These are phyloP conservation scores for Tagetes erecta DNA, from an alignment of 129 eudicot species.

Conservation along the genomic window DNA sequence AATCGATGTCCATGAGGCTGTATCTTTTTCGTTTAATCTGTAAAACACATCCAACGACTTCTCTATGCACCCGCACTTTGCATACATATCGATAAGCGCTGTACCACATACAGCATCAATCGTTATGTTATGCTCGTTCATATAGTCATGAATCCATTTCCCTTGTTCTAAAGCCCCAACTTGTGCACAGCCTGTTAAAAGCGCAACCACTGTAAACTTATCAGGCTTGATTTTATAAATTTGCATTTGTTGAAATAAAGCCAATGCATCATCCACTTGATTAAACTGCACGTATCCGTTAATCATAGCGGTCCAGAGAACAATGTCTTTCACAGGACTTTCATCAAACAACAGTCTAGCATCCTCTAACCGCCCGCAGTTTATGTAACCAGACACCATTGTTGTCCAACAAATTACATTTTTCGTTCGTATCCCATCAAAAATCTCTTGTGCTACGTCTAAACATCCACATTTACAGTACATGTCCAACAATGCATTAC, in stretches of 20 bases:
- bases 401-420: constrained; percentile 68
- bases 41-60: constrained; percentile 58
- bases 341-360: constrained; percentile 56
- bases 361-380: constrained; percentile 54
- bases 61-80: constrained; percentile 63
- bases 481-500: constrained; percentile 64
- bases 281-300: constrained; percentile 76
- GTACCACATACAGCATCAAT: constrained; percentile 66
- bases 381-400: constrained; percentile 70
- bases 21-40: constrained; percentile 47
- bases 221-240: constrained; percentile 49
- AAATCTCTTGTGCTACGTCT: constrained; percentile 48
- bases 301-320: constrained; percentile 80
- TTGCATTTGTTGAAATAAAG: constrained; percentile 55
- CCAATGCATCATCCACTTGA: constrained; percentile 56
- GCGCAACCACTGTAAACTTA: constrained; percentile 59
- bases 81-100: constrained; percentile 75
- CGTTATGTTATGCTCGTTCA: constrained; percentile 44
- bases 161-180: constrained; percentile 70
- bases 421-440: constrained; percentile 45
- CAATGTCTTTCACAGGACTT: constrained; percentile 58
- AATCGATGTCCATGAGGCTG: constrained; percentile 69
- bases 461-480: constrained; percentile 68
- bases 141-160: constrained; percentile 61
- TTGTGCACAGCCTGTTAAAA: constrained; percentile 77